phyloP scores from a whole-genome alignment of 345 rosid species.

The Lagerstroemia speciosa region DNA sequence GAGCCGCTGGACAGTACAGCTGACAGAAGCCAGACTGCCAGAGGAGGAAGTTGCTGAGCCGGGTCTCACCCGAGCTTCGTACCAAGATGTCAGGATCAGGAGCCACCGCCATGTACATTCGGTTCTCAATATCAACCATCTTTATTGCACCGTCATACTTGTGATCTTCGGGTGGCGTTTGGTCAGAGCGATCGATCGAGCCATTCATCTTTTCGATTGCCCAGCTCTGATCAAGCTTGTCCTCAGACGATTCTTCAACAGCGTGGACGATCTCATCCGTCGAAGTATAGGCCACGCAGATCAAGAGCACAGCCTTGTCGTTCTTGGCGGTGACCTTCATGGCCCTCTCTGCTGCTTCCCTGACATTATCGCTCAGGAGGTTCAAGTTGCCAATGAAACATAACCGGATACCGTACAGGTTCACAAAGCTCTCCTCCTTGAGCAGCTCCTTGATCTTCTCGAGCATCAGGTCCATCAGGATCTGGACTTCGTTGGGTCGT shows the following conservation, averaged over 20 bases:
- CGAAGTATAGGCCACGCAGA: conserved; percentile 44
- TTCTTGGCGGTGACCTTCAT: conserved; percentile 37
- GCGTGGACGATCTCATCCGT: conserved; percentile 35
- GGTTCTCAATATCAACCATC: conserved; percentile 26
- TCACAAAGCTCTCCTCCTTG: conserved; percentile 26
- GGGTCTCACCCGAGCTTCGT: conserved; percentile 32
- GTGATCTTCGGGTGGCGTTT: neutral
- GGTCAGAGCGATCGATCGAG: neutral
- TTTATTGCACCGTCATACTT: conserved; percentile 10
- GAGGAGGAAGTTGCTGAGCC: conserved; percentile 43
- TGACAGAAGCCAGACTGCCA: conserved; percentile 36
- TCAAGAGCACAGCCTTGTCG: conserved; percentile 22
- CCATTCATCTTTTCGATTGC: neutral
- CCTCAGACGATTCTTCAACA: conserved; percentile 29
- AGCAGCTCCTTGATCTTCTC: conserved; percentile 32
- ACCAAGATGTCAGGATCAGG: conserved; percentile 35
- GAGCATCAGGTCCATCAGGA: conserved; percentile 34
- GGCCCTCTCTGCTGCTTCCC: conserved; percentile 30
- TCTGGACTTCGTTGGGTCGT: conserved; percentile 30
- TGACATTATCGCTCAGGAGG: conserved; percentile 29
- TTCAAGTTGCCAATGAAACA: conserved; percentile 37
- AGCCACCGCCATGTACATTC: conserved; percentile 31
- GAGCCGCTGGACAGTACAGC: conserved; percentile 35
- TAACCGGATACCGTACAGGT: conserved; percentile 26
- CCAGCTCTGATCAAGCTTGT: conserved; percentile 8